phyloP scores from a whole-genome alignment of 179 eudicot species.

The Beta lomatogona region DNA sequence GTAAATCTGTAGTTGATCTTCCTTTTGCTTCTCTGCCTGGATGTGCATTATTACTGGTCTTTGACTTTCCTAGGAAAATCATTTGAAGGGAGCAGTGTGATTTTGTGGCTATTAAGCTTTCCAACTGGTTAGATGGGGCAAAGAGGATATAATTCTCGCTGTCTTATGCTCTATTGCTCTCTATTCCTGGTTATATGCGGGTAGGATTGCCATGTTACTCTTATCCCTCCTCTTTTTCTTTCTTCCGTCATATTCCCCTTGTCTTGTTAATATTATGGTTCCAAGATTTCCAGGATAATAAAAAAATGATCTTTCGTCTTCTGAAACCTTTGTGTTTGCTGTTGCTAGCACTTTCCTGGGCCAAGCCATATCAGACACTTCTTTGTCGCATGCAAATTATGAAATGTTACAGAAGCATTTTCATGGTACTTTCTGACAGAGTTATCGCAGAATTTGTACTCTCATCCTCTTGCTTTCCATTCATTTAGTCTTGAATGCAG shows the following conservation, averaged over 20 bases:
- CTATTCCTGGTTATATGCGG: background rate
- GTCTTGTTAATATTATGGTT: background rate
- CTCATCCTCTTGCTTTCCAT: background rate
- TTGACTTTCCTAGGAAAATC: background rate
- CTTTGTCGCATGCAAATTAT: background rate
- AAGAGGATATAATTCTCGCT: background rate
- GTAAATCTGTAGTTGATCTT: background rate
- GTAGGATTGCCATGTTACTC: background rate
- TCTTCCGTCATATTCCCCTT: background rate
- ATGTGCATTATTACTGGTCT: background rate
- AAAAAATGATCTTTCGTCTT: background rate
- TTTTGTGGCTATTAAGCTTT: background rate
- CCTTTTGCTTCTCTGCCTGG: background rate
- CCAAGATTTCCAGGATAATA: background rate
- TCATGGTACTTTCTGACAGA: background rate
- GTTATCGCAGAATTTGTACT: background rate
- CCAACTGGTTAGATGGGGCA: background rate
- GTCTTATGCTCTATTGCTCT: background rate
- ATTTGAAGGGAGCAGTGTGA: background rate
- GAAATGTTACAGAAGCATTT: background rate
- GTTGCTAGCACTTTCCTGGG: background rate
- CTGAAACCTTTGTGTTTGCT: background rate
- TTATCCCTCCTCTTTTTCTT: background rate
- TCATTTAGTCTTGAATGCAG: background rate
- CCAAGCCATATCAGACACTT: background rate